These are phyloP conservation scores for Nitzschia inconspicua DNA, from an alignment of 108 stramenopile genomes.

Conservation along the genomic window DNA sequence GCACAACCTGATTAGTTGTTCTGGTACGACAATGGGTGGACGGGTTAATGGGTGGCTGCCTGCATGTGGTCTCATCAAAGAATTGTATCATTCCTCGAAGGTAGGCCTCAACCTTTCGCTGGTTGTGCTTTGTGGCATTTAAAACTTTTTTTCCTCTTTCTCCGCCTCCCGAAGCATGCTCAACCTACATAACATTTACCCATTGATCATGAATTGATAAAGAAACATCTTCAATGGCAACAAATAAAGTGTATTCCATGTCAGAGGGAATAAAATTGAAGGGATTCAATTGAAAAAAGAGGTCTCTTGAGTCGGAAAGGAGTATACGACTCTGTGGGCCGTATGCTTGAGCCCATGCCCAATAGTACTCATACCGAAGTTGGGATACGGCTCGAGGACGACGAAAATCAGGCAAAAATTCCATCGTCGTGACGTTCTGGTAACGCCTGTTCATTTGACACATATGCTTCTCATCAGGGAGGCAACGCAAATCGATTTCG, in stretches of 20 bases:
- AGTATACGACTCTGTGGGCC: conserved; percentile 65
- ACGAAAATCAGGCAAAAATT: conserved; percentile 55
- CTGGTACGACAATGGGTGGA: no score
- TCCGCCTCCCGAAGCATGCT: no score
- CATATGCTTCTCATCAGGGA: no score
- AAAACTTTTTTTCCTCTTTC: conserved; percentile 45
- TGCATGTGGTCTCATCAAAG: conserved; percentile 75
- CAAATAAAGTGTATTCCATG: no score
- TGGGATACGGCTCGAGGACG: conserved; percentile 77
- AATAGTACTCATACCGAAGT: conserved; percentile 83
- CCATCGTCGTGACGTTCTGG: conserved; percentile 17
- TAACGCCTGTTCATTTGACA: no score
- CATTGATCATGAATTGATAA: no score
- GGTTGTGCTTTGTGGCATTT: conserved; percentile 49
- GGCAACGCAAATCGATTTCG: conserved; percentile 55
- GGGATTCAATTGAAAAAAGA: conserved; percentile 74
- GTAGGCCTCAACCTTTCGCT: conserved; percentile 78
- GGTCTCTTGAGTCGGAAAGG: conserved; percentile 77
- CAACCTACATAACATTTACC: no score
- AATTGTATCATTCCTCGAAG: conserved; percentile 78
- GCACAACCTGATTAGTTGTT: no score
- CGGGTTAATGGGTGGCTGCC: no score
- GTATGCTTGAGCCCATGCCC: conserved; percentile 79
- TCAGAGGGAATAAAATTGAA: no score
- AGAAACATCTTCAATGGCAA: no score